Evolutionary conservation across 306 rosid genomes (phyloP), one percentile per base, ranked within the genome.

Genomic region (Geum urbanum): DNA sequence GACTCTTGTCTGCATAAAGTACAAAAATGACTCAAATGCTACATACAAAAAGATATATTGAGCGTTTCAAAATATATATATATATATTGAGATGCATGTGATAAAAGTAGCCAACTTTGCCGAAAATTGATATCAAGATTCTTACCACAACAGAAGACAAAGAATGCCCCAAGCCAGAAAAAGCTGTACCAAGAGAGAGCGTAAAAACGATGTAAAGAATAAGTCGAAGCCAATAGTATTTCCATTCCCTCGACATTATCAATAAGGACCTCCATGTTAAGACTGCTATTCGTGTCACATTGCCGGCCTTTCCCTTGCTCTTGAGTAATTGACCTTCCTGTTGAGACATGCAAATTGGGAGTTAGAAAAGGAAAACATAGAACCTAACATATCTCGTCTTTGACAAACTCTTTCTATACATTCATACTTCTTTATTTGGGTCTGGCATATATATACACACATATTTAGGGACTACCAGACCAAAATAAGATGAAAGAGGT

Each of bases 181-280:
- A 95, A 44, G 84, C 84, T 48, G 99, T 95, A 55, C 99, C 95
- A 37, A 91, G 82, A 76, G 92, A 89, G 46, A 95, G 84, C 0
- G 97, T 80, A 49, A 95, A 89, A 58, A 95, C 87, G 95, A 95
- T 84, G 70, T 73, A 83, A 77, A 95, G 99, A 87, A 87, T 79
- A 73, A 95, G 99, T 62, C 96, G 97, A 72, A 95, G 92, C 99
- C 99, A 95, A 71, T 91, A 95, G 83, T 91, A 91, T 78, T 83
- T 88, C 99, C 99, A 91, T 74, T 95, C 99, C 85, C 99, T 87
- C 72, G 97, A 95, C 91, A 95, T 91, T 69, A 95, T 89, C 65
- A 95, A 81, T 80, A 95, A 82, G 3, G 99, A 95, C 82, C 99
- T 87, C 96, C 97, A 95, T 5, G 97, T 91, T 83, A 95, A 79